phyloP scores from a whole-genome alignment of 257 asterid species.

The Fraxinus cuspidata region DNA sequence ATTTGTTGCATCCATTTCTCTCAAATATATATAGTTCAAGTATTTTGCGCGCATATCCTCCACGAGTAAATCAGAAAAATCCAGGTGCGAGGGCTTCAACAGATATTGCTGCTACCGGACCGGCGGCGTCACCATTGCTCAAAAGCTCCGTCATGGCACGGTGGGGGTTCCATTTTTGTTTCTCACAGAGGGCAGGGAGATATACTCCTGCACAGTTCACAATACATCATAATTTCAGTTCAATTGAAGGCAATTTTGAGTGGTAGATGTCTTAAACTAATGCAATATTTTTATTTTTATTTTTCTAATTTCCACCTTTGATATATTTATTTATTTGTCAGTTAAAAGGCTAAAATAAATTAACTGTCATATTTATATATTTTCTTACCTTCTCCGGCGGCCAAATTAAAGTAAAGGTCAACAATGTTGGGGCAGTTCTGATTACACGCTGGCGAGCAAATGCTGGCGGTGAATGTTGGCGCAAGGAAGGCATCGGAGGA shows the following conservation, averaged over 20 bases:
- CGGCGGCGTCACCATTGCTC: constrained; percentile 33
- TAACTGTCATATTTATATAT: too few relatives aligned
- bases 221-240: background rate
- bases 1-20: too few relatives aligned
- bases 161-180: constrained; percentile 46
- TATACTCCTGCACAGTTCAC: constrained; percentile 45
- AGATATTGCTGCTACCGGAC: constrained; percentile 8
- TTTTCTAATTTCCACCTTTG: too few relatives aligned
- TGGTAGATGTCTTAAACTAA: too few relatives aligned
- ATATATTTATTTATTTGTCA: background rate
- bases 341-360: too few relatives aligned
- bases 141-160: constrained; percentile 61
- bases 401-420: constrained; percentile 36
- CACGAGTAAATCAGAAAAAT: constrained; percentile 12
- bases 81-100: constrained; percentile 21
- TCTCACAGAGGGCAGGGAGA: constrained; percentile 57
- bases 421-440: constrained; percentile 33
- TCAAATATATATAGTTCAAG: too few relatives aligned
- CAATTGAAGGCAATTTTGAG: too few relatives aligned
- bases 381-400: constrained; percentile 37
- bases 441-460: constrained; percentile 32
- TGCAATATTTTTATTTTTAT: too few relatives aligned
- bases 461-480: constrained; percentile 22
- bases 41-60: too few relatives aligned
- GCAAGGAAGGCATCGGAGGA: constrained; percentile 35